Percentiles rank a stretch among this genome's conserved stretches.
Evolutionary conservation across 768 basidiomycete genomes (phyloP).

Genomic region (Termitomyces bulborhizus): DNA sequence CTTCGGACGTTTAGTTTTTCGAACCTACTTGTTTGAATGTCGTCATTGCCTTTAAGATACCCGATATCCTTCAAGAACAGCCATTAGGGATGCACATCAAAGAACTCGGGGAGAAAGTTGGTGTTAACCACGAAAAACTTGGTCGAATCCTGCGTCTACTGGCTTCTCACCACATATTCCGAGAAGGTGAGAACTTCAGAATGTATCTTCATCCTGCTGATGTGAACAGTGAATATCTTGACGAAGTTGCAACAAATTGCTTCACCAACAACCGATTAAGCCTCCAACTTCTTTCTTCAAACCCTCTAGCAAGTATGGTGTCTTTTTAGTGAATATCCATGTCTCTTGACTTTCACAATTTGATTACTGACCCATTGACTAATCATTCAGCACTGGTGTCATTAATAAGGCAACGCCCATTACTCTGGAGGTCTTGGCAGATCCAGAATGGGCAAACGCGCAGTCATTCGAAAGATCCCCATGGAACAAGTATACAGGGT

Average conservation of each 20-base stretch:
- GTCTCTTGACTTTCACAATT: neutral
- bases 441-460: conserved; percentile 25
- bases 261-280: conserved; percentile 14
- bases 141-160: no score
- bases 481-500: neutral
- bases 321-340: neutral
- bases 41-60: no score
- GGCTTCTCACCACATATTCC: no score
- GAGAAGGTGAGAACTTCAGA: no score
- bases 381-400: conserved; percentile 14
- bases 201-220: no score
- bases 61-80: no score
- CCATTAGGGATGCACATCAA: no score
- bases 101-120: no score
- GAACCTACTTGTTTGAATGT: no score
- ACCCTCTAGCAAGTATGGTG: conserved; percentile 9
- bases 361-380: neutral
- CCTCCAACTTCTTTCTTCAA: neutral
- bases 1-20: no score
- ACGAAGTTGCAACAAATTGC: conserved; percentile 16
- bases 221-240: no score
- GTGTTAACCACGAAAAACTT: no score
- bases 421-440: conserved; percentile 28
- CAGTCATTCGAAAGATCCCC: conserved; percentile 8
- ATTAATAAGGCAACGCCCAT: neutral